Evolutionary conservation across 306 rosid genomes (phyloP).

Genomic region (Vigna nakashimae): DNA sequence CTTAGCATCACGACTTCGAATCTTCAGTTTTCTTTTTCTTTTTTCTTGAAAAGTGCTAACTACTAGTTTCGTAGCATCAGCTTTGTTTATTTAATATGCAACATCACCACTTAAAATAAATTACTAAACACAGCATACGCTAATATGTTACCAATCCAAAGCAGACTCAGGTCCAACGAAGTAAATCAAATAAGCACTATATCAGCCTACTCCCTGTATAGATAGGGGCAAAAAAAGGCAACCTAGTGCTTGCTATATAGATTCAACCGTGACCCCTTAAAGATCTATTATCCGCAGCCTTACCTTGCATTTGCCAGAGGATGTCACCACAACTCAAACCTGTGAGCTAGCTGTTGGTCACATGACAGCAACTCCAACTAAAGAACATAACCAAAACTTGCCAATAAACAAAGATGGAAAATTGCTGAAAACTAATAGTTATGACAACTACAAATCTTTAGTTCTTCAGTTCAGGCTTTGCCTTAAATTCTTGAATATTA

Average conservation of each 20-base stretch:
- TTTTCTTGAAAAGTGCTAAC: background rate
- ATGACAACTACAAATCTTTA: background rate
- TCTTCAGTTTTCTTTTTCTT: background rate
- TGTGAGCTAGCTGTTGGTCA: background rate
- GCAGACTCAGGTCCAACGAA: background rate
- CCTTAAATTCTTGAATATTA: conserved; percentile 6
- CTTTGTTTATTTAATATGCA: background rate
- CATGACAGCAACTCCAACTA: background rate
- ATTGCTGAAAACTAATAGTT: background rate
- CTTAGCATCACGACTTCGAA: conserved; percentile 8
- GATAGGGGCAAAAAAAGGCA: background rate
- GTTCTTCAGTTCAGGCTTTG: background rate
- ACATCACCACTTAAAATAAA: background rate
- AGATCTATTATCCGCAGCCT: background rate
- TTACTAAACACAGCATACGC: background rate
- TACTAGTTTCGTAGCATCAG: background rate
- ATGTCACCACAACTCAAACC: background rate
- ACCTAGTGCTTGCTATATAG: background rate
- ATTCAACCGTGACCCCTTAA: background rate
- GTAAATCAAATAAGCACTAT: background rate
- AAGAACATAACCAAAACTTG: background rate
- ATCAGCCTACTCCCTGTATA: background rate
- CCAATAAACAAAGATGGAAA: background rate
- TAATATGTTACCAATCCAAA: conserved; percentile 1
- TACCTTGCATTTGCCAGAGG: background rate